Percentiles rank a stretch among this genome's conserved stretches.
Conservation (phyloP, 2,329 filamentous ascomycete genomes). For the Simplicillium aogashimaense region DNA sequence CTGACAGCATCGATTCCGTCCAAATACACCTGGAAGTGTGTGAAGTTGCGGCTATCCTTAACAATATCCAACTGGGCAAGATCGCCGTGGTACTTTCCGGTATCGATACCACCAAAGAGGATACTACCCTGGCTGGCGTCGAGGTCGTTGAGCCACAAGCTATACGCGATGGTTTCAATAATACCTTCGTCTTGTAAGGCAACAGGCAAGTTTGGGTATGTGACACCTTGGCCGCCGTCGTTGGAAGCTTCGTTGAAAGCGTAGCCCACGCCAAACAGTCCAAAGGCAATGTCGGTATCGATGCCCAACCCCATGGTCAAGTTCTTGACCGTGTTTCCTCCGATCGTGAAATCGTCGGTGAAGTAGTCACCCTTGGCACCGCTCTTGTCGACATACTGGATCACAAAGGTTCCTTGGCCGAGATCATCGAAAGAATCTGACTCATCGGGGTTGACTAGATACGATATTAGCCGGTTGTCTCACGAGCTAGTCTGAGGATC, state of each 20-base stretch:
- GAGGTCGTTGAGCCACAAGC: constrained; percentile 55
- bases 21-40: constrained; percentile 37
- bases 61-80: constrained; percentile 51
- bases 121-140: constrained; percentile 57
- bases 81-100: constrained; percentile 57
- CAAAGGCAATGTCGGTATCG: constrained; percentile 44
- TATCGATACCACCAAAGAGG: constrained; percentile 75
- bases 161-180: constrained; percentile 61
- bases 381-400: constrained; percentile 52
- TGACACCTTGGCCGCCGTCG: constrained; percentile 14
- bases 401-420: constrained; percentile 37
- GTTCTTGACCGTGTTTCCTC: constrained; percentile 37
- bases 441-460: constrained; percentile 30
- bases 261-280: constrained; percentile 53
- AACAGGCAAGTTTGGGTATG: constrained; percentile 53
- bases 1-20: constrained; percentile 38
- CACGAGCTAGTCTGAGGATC: no score
- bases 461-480: constrained; percentile 11
- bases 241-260: constrained; percentile 38
- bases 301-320: constrained; percentile 49
- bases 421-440: constrained; percentile 38
- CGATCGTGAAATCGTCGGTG: constrained; percentile 45
- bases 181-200: constrained; percentile 51
- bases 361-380: constrained; percentile 49
- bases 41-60: constrained; percentile 28